Evolutionary conservation across 2,329 filamentous ascomycete genomes (phyloP), one percentile per base, ranked within the genome.

Genomic region (Trichoderma arundinaceum): DNA sequence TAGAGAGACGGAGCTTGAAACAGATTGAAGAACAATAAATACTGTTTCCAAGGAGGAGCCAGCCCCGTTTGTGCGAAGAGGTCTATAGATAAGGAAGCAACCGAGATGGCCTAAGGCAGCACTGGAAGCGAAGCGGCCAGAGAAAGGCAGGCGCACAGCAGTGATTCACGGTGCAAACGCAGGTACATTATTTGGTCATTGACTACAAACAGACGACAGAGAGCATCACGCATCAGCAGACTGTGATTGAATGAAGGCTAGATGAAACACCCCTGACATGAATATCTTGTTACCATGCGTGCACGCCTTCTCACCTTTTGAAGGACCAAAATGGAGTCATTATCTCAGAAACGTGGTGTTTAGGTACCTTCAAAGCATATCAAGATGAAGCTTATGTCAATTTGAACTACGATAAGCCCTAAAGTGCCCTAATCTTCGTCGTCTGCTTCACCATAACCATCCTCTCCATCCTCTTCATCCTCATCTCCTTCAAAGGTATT

Each of bases 391-490:
- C 2, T 2, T 28, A 28, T 28, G 4, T 28, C 22, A 28, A 4
- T 28, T 28, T 28, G 6, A 33, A 12, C 4, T 15, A 32, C 7
- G 28, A 17, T 0, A 38, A 33, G 10, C 7, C 7, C 12, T 22
- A 39, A 2, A 22, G 10, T 6, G 7, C 22, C 12, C 49, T 32
- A 63, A 8, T 46, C 38, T 15, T 52, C 62, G 19, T 52, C 53
- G 38, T 65, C 62, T 8, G 52, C 5, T 4, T 41, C 53, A 22
- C 54, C 35, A 4, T 44, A 65, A 7, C 46, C 62, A 13, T 44
- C 53, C 19, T 59, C 62, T 8, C 46, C 62, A 13, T 44, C 53
- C 19, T 59, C 62, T 8, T 44, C 48, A 3, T 60, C 44, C 4
- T 52, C 58, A 4, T 57, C 61, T 17, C 28, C 44, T n/a, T 43